A percentile compares a stretch with the other conserved stretches of the same genome.
These are phyloP conservation scores for Aspergillus olivimuriae DNA, from an alignment of 495 filamentous ascomycete species.

Conservation along the genomic window DNA sequence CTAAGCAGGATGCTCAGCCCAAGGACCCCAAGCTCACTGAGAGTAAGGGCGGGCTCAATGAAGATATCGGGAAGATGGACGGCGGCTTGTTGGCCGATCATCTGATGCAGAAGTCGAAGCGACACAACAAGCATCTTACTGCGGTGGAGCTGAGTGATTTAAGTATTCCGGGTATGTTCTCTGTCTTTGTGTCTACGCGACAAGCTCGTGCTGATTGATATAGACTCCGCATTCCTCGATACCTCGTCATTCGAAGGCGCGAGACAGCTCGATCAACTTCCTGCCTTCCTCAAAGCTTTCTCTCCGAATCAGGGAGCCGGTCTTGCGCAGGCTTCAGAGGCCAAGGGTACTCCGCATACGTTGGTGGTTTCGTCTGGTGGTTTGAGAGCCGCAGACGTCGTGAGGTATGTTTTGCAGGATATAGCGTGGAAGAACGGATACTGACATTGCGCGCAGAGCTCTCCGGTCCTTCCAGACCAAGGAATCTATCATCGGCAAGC, in stretches of 20 bases:
- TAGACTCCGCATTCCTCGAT: slow-evolving; percentile 57
- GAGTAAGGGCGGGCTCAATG: slow-evolving; percentile 63
- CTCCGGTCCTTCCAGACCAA: slow-evolving; percentile 74
- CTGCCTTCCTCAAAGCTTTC: slow-evolving; percentile 68
- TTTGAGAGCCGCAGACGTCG: slow-evolving; percentile 71
- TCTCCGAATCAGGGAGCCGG: slow-evolving; percentile 40
- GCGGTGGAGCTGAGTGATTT: slow-evolving; percentile 76
- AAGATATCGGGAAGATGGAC: slow-evolving; percentile 75
- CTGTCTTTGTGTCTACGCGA: not conserved
- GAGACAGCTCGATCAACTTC: slow-evolving; percentile 61
- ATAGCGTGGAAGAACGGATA: not conserved
- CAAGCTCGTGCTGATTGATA: slow-evolving; percentile 11
- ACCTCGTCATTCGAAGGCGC: slow-evolving; percentile 63
- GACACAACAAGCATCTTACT: slow-evolving; percentile 74
- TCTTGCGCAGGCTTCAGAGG: slow-evolving; percentile 56
- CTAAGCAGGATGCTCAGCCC: slow-evolving; percentile 43
- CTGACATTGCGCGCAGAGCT: slow-evolving; percentile 37
- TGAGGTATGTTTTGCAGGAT: slow-evolving; percentile 45
- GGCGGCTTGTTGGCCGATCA: slow-evolving; percentile 78
- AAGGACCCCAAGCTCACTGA: slow-evolving; percentile 55
- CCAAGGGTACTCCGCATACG: slow-evolving; percentile 78
- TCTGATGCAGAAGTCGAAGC: slow-evolving; percentile 66
- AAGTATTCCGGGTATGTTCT: slow-evolving; percentile 65
- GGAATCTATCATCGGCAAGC: slow-evolving; percentile 70
- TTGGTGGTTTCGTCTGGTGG: slow-evolving; percentile 75